Base-by-base conservation (phyloP, 495 filamentous ascomycete species). In the Durotheca rogersii region DNA sequence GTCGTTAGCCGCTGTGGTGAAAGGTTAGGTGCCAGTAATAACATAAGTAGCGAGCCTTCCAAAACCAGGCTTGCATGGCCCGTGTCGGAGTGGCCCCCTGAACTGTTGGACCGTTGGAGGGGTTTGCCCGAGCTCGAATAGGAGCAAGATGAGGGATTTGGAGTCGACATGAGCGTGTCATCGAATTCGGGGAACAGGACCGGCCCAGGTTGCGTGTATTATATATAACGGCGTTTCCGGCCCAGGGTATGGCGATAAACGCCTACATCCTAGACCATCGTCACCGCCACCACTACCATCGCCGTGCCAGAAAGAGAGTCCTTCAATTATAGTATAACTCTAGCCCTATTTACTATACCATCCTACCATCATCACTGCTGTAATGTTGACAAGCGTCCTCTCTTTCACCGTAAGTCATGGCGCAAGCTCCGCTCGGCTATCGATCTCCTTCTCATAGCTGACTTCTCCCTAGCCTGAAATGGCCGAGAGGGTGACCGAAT, bases 401-500 rank as follows among this genome's bases (percentile, higher is more conserved):
- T 41, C 39, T 1, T 41, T 41, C 39, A 41, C 39, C n/a, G 39
- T 41, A 15, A n/a, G 39, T 25, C 10, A 3, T 27, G 3, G 3
- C 21, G 29, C 3, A 9, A 12, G 7, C 15, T 27, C 23, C 4
- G 23, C 23, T 27, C 23, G 23, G 23, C 23, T 27, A 27, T 27
- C 23, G 4, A 27, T 27, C 4, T 4, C 21, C 3, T 16, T 4
- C 11, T 16, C 16, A 3, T 27, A 27, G 7, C 39, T 41, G 16
- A 29, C 39, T 6, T 3, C 39, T 2, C 16, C 15, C 9, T 15
- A 63, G 21, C 21, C 37, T 7, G 56, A 61, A 15, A 45, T 64
- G 31, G 39, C 51, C 15, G 44, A 46, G 11, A 53, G 50, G 3
- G 57, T 65, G 4, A 42, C 56, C 36, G 53, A 62, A n/a, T 67